A percentile compares a stretch with the other conserved stretches of the same genome.
Conservation (phyloP, 108 stramenopile species). For the Nitzschia sp. region DNA sequence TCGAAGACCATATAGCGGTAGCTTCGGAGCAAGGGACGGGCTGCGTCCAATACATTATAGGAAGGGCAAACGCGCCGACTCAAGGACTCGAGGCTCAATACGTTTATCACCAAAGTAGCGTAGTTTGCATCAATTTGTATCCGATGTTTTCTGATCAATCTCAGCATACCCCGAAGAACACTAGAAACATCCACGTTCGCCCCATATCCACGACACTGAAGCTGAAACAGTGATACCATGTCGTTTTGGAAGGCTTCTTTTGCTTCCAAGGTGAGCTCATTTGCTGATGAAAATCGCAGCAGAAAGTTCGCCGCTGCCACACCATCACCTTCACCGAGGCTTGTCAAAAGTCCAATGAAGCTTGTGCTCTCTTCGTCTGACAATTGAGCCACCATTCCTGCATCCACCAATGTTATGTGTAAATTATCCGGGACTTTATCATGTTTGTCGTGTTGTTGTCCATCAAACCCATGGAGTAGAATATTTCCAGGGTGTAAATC, state of each 20-base stretch:
- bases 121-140: constrained; percentile 81
- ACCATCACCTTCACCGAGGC: constrained; percentile 73
- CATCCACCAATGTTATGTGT: constrained; percentile 71
- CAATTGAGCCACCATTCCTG: constrained; percentile 86
- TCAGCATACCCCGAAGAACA: constrained; percentile 69
- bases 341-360: constrained; percentile 74
- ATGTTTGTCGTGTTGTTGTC: neutral
- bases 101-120: constrained; percentile 83
- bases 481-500: constrained; percentile 74
- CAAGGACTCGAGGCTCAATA: constrained; percentile 75
- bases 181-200: constrained; percentile 72
- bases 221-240: constrained; percentile 55
- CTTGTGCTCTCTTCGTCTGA: constrained; percentile 54
- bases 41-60: constrained; percentile 83
- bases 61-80: constrained; percentile 59
- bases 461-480: constrained; percentile 16
- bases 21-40: constrained; percentile 54
- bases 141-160: constrained; percentile 57
- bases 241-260: constrained; percentile 51
- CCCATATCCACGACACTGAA: constrained; percentile 70
- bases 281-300: constrained; percentile 57
- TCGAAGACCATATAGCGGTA: constrained; percentile 34
- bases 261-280: constrained; percentile 34
- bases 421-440: constrained; percentile 6
- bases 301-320: constrained; percentile 56